These are phyloP conservation scores for Crucihimalaya himalaica DNA, from an alignment of 345 rosid genomes.

Conservation along the genomic window DNA sequence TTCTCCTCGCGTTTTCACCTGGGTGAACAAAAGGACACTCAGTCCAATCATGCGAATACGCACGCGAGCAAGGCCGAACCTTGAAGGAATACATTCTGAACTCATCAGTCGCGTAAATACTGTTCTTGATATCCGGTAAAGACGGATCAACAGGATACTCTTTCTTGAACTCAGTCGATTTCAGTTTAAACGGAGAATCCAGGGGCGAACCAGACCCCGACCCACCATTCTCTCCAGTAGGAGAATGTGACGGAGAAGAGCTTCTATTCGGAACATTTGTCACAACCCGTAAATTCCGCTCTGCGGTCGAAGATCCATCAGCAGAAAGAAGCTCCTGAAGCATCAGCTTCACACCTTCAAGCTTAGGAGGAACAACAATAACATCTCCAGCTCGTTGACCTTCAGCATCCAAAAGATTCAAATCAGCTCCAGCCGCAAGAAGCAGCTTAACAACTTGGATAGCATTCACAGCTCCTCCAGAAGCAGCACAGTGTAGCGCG, in stretches of 20 bases:
- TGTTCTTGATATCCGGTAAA: slow-evolving; percentile 92
- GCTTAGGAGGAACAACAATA: slow-evolving; percentile 80
- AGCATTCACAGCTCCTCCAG: slow-evolving; percentile 83
- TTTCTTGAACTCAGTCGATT: slow-evolving; percentile 59
- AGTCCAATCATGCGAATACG: slow-evolving; percentile 97
- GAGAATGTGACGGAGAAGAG: slow-evolving; percentile 68
- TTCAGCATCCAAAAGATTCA: slow-evolving; percentile 56
- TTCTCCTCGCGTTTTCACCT: slow-evolving; percentile 92
- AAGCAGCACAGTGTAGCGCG: slow-evolving; percentile 94
- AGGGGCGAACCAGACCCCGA: slow-evolving; percentile 54
- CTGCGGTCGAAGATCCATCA: slow-evolving; percentile 55
- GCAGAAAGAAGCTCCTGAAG: slow-evolving; percentile 72
- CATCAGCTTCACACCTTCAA: slow-evolving; percentile 48
- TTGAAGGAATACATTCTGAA: slow-evolving; percentile 97
- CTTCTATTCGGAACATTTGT: slow-evolving; percentile 39
- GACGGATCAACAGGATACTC: slow-evolving; percentile 94
- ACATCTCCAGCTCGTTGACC: slow-evolving; percentile 78
- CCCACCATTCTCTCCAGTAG: slow-evolving; percentile 57
- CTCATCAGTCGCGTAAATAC: slow-evolving; percentile 91
- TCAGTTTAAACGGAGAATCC: slow-evolving; percentile 53
- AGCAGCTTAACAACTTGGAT: slow-evolving; percentile 77
- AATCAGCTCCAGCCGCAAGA: slow-evolving; percentile 81
- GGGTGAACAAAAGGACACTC: slow-evolving; percentile 99
- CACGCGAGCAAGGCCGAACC: slow-evolving; percentile 92
- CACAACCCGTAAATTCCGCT: slow-evolving; percentile 52